Evolutionary conservation across 2,329 filamentous ascomycete species (phyloP), one percentile per base, ranked within the genome.

Genomic region (Colletotrichum sp.): DNA sequence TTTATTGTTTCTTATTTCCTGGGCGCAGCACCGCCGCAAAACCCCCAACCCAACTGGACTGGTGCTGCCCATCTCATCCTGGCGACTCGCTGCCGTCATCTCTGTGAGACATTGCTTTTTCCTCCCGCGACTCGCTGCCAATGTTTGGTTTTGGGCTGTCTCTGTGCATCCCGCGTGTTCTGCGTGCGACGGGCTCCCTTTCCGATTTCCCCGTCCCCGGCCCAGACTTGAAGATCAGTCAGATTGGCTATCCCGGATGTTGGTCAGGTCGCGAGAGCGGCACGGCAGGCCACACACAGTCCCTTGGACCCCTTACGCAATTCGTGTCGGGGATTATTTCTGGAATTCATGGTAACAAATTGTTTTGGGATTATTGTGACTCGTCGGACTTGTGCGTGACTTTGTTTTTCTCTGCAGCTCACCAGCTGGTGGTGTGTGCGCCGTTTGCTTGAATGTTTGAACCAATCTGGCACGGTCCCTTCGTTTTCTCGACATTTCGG

Each of bases 161-260:
- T 60, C 66, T 69, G 49, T 30, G 49, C 36, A 52, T 69, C 68
- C 36, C 36, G 57, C 68, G 57, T 36, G 24, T 69, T 59, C 26
- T 59, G 44, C 68, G 44, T 52, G 36, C 32, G 26, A 26, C 73
- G 64, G 69, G 57, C 55, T 36, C 39, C n/a, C 36, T 34, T 76
- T 72, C 73, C 73, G 70, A 64, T 32, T 59, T 55, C 64, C 57
- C 70, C 64, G 64, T 69, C 44, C 70, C 73, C 24, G 71, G 73
- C 21, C 57, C 32, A 59, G 57, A 13, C 59, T 30, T 65, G 70
- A 12, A 73, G 70, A 76, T 73, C 70, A 73, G 21, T 60, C 44
- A 73, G 73, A 76, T 76, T 65, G 63, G 72, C 69, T 65, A 52
- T 52, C 44, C 44, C n/a, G 44, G n/a, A 52, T 66, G 34, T 70